phyloP scores from a whole-genome alignment of 1,139 yeast genomes.

The Pichia sp. region DNA sequence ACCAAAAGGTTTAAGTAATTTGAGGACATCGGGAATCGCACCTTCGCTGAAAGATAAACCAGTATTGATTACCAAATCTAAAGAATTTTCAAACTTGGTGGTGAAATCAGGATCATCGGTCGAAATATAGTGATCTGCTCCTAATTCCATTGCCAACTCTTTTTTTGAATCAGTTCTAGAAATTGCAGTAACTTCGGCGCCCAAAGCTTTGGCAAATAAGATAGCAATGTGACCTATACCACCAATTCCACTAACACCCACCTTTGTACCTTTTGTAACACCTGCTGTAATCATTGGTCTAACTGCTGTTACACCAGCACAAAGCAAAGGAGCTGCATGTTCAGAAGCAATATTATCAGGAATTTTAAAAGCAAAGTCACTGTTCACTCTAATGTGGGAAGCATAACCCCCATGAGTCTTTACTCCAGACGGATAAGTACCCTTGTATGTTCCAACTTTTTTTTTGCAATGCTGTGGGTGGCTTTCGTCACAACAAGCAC shows the following conservation, averaged over 20 bases:
- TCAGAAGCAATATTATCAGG: slow-evolving; percentile 41
- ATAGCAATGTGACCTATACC: slow-evolving; percentile 55
- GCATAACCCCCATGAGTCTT: slow-evolving; percentile 54
- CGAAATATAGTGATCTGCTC: slow-evolving; percentile 45
- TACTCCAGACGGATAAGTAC: slow-evolving; percentile 29
- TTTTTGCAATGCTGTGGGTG: slow-evolving; percentile 39
- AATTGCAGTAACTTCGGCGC: slow-evolving; percentile 48
- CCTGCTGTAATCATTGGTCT: slow-evolving; percentile 43
- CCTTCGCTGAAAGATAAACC: slow-evolving; percentile 35
- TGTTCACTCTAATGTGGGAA: slow-evolving; percentile 43
- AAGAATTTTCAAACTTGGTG: slow-evolving; percentile 28
- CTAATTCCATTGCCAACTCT: slow-evolving; percentile 40
- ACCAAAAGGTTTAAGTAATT: slow-evolving; percentile 31
- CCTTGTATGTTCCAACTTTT: slow-evolving; percentile 34
- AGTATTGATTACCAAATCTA: slow-evolving; percentile 44
- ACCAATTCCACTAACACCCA: slow-evolving; percentile 49
- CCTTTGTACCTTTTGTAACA: slow-evolving; percentile 29
- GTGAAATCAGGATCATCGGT: slow-evolving; percentile 31
- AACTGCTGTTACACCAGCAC: slow-evolving; percentile 58
- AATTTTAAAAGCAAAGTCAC: slow-evolving; percentile 41
- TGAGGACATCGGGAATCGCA: slow-evolving; percentile 28
- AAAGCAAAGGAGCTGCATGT: slow-evolving; percentile 52
- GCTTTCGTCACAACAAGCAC: slow-evolving; percentile 36
- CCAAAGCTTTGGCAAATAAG: slow-evolving; percentile 46
- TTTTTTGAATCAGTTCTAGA: slow-evolving; percentile 42